phyloP scores from a whole-genome alignment of 1,284 basidiomycete species.

The Cryptococcus sp. region DNA sequence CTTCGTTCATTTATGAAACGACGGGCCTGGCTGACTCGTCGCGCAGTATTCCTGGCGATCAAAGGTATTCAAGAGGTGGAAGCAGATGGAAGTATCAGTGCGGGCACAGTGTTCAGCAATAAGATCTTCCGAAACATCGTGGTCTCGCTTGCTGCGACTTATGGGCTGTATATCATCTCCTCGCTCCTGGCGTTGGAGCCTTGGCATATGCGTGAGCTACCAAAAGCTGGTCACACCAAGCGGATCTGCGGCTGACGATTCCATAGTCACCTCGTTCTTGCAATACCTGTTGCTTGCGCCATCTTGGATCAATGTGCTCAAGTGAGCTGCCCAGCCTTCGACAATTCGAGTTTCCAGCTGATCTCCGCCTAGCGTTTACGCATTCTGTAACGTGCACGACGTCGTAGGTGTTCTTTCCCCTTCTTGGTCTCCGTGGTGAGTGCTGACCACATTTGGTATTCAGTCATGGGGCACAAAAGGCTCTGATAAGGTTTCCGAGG shows the following conservation, averaged over 20 bases:
- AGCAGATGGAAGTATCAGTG: constrained; percentile 55
- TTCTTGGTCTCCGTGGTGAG: constrained; percentile 5
- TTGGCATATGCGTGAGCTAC: constrained; percentile 40
- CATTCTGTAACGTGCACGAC: constrained; percentile 75
- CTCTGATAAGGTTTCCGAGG: constrained; percentile 79
- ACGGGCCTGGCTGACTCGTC: constrained; percentile 20
- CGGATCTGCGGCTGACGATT: constrained; percentile 2
- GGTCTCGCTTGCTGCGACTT: constrained; percentile 78
- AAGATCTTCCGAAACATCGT: constrained; percentile 83
- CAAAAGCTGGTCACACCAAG: not conserved
- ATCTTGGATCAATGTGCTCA: constrained; percentile 87
- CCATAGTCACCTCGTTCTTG: constrained; percentile 77
- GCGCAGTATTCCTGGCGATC: constrained; percentile 71
- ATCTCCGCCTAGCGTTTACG: constrained; percentile 55
- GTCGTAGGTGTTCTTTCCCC: constrained; percentile 52
- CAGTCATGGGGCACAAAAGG: constrained; percentile 81
- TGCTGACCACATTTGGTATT: constrained; percentile 1
- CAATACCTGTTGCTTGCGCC: constrained; percentile 86
- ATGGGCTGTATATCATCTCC: constrained; percentile 78
- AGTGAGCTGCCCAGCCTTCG: constrained; percentile 59
- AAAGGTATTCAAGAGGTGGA: constrained; percentile 69
- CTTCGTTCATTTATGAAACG: not conserved
- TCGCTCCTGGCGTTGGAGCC: constrained; percentile 72
- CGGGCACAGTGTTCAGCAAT: constrained; percentile 67
- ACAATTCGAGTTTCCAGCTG: constrained; percentile 11